Evolutionary conservation across 1,284 basidiomycete genomes (phyloP).

Genomic region (Mrakiaceae sp.): DNA sequence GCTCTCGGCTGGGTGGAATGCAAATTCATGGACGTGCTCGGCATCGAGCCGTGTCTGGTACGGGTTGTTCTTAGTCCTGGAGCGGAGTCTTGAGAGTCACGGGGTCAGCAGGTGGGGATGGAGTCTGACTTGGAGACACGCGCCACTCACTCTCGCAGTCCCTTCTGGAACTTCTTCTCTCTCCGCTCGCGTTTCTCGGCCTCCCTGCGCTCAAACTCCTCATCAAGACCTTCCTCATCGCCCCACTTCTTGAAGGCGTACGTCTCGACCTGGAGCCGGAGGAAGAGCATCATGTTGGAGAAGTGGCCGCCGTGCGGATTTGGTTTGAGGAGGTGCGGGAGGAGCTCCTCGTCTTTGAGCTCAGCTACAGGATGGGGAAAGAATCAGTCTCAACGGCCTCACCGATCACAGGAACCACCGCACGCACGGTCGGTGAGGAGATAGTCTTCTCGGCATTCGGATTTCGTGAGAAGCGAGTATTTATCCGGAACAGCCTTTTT

Average conservation of each 20-base stretch:
- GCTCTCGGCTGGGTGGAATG: constrained; percentile 40
- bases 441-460: constrained; percentile 96
- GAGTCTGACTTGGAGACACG: neutral
- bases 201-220: constrained; percentile 69
- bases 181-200: constrained; percentile 72
- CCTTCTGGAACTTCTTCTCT: constrained; percentile 84
- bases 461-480: constrained; percentile 93
- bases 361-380: constrained; percentile 50
- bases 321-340: constrained; percentile 88
- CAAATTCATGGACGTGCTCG: constrained; percentile 75
- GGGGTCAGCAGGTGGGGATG: neutral
- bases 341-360: constrained; percentile 75
- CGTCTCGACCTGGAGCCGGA: constrained; percentile 85
- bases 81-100: constrained; percentile 43
- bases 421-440: constrained; percentile 70
- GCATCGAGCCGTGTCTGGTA: constrained; percentile 79
- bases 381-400: neutral
- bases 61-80: constrained; percentile 72
- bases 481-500: constrained; percentile 79
- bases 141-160: constrained; percentile 49
- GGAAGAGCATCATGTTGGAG: constrained; percentile 98
- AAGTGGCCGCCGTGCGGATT: constrained; percentile 97
- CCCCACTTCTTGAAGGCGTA: constrained; percentile 99
- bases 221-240: constrained; percentile 77
- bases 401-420: neutral